Evolutionary conservation across 371 early-diverging fungal genomes (phyloP), one percentile per base, ranked within the genome.

Genomic region (Saksenaea vasiformis): DNA sequence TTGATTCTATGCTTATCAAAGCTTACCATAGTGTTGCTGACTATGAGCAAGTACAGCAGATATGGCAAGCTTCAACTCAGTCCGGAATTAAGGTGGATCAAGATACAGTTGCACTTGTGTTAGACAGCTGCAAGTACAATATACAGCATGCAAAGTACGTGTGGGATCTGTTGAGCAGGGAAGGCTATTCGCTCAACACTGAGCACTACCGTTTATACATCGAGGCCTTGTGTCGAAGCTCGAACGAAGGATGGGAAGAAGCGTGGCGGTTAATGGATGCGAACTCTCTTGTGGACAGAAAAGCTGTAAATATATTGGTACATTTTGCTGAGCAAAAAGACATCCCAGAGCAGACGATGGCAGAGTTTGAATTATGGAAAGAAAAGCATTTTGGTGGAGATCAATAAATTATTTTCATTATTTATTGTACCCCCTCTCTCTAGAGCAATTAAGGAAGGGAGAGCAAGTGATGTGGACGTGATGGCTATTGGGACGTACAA

Each of bases 131-230:
- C 43, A 71, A 64, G n/a, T 66, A 68, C 54, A 67, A 77, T 64
- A 54, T 53, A 1, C 36, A 68, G 1, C 56, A 61, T 13, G 78
- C 78, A 4, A 58, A 39, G 1, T 59, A 28, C 9, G 73, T 82
- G 28, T 79, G 79, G 82, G 28, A 60, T 2, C 59, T 37, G 34
- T 37, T 78, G 15, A 66, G 67, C 15, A 62, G 44, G 5, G 26
- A 56, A 5, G 37, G 60, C 1, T 76, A 76, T 34, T 34, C 62
- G 0, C 57, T 78, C 1, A 77, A 79, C 36, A 71, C 72, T 37
- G 78, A 78, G 35, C 74, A 78, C 34, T 78, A 72, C 53, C 74
- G 64, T 26, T 78, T 78, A 1, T 82, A 76, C 57, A 69, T 82
- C 13, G 83, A 82, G 55, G 74, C 70, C 26, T 58, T 82, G 3